phyloP scores from a whole-genome alignment of 495 filamentous ascomycete species.

The Elaphomyces granulatus region DNA sequence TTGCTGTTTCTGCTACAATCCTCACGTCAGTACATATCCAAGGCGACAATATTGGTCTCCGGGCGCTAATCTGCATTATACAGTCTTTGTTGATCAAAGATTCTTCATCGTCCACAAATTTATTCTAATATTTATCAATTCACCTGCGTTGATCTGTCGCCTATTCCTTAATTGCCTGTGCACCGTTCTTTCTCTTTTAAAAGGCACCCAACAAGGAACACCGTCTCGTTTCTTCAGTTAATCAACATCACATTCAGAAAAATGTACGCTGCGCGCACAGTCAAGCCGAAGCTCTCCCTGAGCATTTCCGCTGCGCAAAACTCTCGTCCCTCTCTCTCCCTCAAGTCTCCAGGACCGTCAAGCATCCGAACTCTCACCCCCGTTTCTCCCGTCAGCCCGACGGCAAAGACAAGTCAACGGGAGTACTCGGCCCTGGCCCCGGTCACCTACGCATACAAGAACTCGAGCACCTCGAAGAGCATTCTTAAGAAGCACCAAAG shows the following conservation, averaged over 20 bases:
- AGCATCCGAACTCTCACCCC: slow-evolving; percentile 23
- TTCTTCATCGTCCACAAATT: slow-evolving; percentile 5
- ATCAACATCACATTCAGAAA: slow-evolving; percentile 5
- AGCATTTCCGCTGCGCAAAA: slow-evolving; percentile 30
- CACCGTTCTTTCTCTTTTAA: slow-evolving; percentile 7
- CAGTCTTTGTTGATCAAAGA: slow-evolving; percentile 29
- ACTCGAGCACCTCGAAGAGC: slow-evolving; percentile 35
- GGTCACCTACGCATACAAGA: slow-evolving; percentile 27
- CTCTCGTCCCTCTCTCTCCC: slow-evolving; percentile 23
- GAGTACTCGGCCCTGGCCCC: slow-evolving; percentile 31
- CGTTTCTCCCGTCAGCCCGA: slow-evolving; percentile 30
- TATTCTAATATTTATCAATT: slow-evolving; percentile 1
- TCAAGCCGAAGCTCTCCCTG: slow-evolving; percentile 35
- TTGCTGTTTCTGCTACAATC: slow-evolving; percentile 19
- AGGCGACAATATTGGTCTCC: slow-evolving; percentile 9
- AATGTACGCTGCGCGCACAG: slow-evolving; percentile 26
- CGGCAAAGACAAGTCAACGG: slow-evolving; percentile 16
- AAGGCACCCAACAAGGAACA: neutral
- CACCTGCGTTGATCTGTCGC: slow-evolving; percentile 3
- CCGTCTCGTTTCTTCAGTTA: slow-evolving; percentile 1
- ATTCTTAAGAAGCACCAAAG: slow-evolving; percentile 33
- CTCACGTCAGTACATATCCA: slow-evolving; percentile 19
- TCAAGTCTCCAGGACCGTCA: slow-evolving; percentile 28
- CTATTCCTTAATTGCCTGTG: slow-evolving; percentile 2
- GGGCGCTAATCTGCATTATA: neutral